phyloP scores from a whole-genome alignment of 1,284 basidiomycete species.

The Erythrobasidium hasegawianum region DNA sequence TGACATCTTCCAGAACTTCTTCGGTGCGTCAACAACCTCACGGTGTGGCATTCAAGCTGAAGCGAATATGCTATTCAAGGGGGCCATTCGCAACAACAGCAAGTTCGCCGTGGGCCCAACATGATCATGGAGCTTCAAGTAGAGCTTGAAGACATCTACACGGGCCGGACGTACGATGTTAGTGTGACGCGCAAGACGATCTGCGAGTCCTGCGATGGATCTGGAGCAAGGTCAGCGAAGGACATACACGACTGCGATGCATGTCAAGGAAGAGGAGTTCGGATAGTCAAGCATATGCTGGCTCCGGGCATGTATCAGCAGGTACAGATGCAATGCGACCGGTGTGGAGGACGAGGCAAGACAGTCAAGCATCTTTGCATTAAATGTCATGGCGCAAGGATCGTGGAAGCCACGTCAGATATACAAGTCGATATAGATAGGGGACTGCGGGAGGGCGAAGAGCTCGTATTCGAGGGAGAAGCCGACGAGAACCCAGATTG shows the following conservation, averaged over 20 bases:
- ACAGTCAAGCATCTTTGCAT: conserved; percentile 67
- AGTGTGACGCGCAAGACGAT: conserved; percentile 81
- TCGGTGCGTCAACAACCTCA: conserved; percentile 60
- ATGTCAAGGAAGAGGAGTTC: conserved; percentile 79
- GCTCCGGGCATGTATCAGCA: conserved; percentile 47
- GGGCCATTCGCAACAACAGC: conserved; percentile 55
- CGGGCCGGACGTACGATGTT: conserved; percentile 55
- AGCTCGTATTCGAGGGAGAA: conserved; percentile 86
- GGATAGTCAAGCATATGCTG: conserved; percentile 82
- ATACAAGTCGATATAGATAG: conserved; percentile 76
- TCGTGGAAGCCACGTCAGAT: conserved; percentile 59
- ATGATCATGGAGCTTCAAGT: conserved; percentile 84
- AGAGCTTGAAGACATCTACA: conserved; percentile 75
- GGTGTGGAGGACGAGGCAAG: conserved; percentile 76
- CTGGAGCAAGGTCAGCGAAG: conserved; percentile 77
- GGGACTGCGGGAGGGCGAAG: conserved; percentile 85
- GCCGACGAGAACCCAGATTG: conserved; percentile 89
- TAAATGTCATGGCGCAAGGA: conserved; percentile 75
- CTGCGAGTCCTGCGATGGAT: conserved; percentile 87
- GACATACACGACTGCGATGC: conserved; percentile 77
- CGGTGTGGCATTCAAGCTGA: conserved; percentile 53
- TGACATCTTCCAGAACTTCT: conserved; percentile 87
- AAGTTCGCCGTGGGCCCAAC: conserved; percentile 74
- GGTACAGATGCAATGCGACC: conserved; percentile 62
- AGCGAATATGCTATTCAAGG: conserved; percentile 39